A percentile compares a stretch with the other conserved stretches of the same genome.
phyloP scores from a whole-genome alignment of 305 asterid genomes.

The Rubia peregrina region DNA sequence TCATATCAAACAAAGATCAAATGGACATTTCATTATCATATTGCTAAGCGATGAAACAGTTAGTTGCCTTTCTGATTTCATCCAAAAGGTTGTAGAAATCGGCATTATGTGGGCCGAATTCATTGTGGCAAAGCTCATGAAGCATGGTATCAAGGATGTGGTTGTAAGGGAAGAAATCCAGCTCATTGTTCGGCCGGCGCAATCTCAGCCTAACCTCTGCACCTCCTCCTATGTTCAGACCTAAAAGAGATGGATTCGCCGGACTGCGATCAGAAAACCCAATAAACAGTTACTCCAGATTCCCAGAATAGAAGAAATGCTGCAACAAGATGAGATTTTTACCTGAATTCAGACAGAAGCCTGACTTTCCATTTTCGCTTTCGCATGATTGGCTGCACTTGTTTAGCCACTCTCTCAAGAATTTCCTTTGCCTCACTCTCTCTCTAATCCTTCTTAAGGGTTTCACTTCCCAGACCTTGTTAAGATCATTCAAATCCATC shows the following conservation, averaged over 20 bases:
- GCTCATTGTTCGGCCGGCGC: conserved; percentile 66
- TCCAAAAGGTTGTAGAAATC: conserved; percentile 79
- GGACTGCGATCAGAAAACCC: conserved; percentile 41
- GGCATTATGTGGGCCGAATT: conserved; percentile 66
- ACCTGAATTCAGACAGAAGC: conserved; percentile 78
- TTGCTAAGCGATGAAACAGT: not conserved
- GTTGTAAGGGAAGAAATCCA: conserved; percentile 62
- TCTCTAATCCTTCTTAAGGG: conserved; percentile 60
- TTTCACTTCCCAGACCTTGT: conserved; percentile 81
- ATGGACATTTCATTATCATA: not conserved
- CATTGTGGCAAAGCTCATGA: conserved; percentile 89
- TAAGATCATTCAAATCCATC: conserved; percentile 68
- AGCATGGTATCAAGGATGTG: conserved; percentile 82
- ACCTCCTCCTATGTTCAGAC: conserved; percentile 74
- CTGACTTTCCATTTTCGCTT: conserved; percentile 72
- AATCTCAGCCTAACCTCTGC: conserved; percentile 68
- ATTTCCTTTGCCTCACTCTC: conserved; percentile 67
- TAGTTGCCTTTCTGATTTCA: conserved; percentile 60
- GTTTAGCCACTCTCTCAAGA: conserved; percentile 72
- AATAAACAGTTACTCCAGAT: no score
- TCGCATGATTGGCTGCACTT: conserved; percentile 79
- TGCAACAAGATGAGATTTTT: conserved; percentile 5
- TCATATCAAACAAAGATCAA: not conserved
- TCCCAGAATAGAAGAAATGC: not conserved
- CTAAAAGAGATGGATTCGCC: conserved; percentile 54